Evolutionary conservation across 768 basidiomycete genomes (phyloP).

Genomic region (Agrocybe praecox): DNA sequence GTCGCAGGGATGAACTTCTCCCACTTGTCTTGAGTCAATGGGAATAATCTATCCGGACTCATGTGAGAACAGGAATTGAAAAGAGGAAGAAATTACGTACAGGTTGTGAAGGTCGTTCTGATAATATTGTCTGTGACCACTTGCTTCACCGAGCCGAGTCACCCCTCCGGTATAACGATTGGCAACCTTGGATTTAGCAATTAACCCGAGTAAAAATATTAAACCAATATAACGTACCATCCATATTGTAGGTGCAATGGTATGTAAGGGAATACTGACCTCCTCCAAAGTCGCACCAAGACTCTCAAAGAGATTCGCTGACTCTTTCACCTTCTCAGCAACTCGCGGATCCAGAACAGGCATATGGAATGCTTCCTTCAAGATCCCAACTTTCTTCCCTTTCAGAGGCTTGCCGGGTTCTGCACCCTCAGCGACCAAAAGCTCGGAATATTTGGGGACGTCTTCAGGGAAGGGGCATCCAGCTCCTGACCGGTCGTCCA

Average conservation of each 20-base stretch:
- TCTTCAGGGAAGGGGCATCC: constrained; percentile 16
- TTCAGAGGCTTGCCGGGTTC: constrained; percentile 24
- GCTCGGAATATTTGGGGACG: constrained; percentile 25
- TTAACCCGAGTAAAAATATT: neutral
- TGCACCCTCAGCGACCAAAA: constrained; percentile 31
- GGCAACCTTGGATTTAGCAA: constrained; percentile 5
- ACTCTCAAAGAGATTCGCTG: constrained; percentile 32
- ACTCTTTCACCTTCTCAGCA: constrained; percentile 30
- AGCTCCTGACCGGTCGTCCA: constrained; percentile 38
- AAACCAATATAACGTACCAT: constrained; percentile 14
- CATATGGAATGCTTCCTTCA: constrained; percentile 39
- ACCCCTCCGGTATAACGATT: constrained; percentile 20
- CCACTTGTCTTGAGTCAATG: constrained; percentile 22
- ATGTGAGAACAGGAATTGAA: neutral
- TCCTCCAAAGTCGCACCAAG: constrained; percentile 43
- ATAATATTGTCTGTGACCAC: constrained; percentile 21
- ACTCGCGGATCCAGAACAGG: constrained; percentile 36
- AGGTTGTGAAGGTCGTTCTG: constrained; percentile 18
- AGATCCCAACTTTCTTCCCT: constrained; percentile 40
- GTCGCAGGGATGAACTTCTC: constrained; percentile 22
- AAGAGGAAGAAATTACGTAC: constrained; percentile 5
- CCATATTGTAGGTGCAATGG: constrained; percentile 23
- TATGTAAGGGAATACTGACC: constrained; percentile 41
- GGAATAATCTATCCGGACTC: constrained; percentile 14
- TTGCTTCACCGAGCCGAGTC: constrained; percentile 18